A percentile compares a stretch with the other conserved stretches of the same genome.
Conservation (phyloP, 2,329 filamentous ascomycete species). For the Didymella arachidicola region DNA sequence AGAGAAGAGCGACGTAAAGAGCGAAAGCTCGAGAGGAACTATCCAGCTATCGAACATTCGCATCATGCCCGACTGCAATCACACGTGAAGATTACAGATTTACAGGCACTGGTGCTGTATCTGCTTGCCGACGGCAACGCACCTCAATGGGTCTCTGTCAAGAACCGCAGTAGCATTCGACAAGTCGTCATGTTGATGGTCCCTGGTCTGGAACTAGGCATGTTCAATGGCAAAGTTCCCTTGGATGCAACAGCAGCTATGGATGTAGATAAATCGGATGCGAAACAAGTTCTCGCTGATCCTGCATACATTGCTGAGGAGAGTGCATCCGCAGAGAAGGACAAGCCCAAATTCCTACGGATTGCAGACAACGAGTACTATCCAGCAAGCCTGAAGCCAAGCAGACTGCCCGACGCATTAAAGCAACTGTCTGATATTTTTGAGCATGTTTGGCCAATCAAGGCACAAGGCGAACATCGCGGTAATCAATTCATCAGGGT, state of each 20-base stretch:
- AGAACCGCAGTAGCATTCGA: conserved; percentile 62
- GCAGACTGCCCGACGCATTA: conserved; percentile 53
- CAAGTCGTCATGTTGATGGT: conserved; percentile 93
- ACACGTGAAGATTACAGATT: conserved; percentile 64
- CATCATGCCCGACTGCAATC: conserved; percentile 62
- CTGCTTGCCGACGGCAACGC: conserved; percentile 66
- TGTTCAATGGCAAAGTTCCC: conserved; percentile 72
- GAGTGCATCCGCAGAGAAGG: conserved; percentile 13
- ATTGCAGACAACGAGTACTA: conserved; percentile 60
- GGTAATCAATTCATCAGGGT: conserved; percentile 68
- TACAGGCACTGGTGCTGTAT: conserved; percentile 66
- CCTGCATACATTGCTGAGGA: conserved; percentile 10
- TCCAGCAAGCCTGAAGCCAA: conserved; percentile 53
- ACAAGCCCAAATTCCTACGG: conserved; percentile 40
- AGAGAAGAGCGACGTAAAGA: conserved; percentile 40
- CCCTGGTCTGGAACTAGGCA: conserved; percentile 85
- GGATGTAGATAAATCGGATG: conserved; percentile 1
- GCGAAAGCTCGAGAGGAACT: conserved; percentile 44
- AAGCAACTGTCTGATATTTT: conserved; percentile 82
- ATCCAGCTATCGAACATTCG: conserved; percentile 59
- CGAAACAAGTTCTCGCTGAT: conserved; percentile 21
- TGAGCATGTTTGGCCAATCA: conserved; percentile 85
- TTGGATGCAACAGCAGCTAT: conserved; percentile 24
- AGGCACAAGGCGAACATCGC: conserved; percentile 84
- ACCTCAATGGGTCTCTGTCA: conserved; percentile 70